phyloP scores from a whole-genome alignment of 164 flowering plant species.

The Piper longum region DNA sequence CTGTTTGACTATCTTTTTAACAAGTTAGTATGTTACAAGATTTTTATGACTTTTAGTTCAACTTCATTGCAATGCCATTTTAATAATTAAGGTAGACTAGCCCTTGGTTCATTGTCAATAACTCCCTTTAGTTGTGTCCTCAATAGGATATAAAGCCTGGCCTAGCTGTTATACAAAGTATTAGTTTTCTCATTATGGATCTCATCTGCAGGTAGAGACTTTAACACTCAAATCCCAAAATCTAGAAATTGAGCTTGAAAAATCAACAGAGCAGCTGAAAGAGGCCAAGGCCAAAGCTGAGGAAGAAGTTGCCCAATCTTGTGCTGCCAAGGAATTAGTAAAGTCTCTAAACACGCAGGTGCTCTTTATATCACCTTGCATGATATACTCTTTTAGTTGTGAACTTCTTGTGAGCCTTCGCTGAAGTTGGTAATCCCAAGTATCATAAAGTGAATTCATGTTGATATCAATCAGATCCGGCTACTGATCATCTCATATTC shows the following conservation, averaged over 20 bases:
- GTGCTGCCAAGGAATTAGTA: constrained; percentile 76
- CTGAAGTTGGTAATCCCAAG: too few species aligned
- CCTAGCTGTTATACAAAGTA: not conserved
- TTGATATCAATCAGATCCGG: too few species aligned
- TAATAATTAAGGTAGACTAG: too few species aligned
- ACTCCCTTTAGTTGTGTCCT: not conserved
- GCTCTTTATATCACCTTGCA: not conserved
- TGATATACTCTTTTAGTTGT: not conserved
- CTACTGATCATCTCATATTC: too few species aligned
- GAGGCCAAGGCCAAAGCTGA: constrained; percentile 45
- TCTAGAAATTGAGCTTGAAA: constrained; percentile 68
- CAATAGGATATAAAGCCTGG: not conserved
- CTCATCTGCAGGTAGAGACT: constrained; percentile 42
- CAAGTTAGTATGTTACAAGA: too few species aligned
- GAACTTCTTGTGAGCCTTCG: too few species aligned
- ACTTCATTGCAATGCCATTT: too few species aligned
- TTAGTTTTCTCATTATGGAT: not conserved
- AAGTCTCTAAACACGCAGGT: constrained; percentile 78
- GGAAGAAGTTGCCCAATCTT: constrained; percentile 68
- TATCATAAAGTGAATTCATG: too few species aligned
- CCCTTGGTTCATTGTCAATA: too few species aligned
- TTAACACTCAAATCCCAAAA: constrained; percentile 45
- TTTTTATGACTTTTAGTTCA: too few species aligned
- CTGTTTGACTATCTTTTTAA: too few species aligned
- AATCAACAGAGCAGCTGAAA: constrained; percentile 42